These are phyloP conservation scores for Flaveria ramosissima DNA, from an alignment of 129 eudicot genomes.

Conservation along the genomic window DNA sequence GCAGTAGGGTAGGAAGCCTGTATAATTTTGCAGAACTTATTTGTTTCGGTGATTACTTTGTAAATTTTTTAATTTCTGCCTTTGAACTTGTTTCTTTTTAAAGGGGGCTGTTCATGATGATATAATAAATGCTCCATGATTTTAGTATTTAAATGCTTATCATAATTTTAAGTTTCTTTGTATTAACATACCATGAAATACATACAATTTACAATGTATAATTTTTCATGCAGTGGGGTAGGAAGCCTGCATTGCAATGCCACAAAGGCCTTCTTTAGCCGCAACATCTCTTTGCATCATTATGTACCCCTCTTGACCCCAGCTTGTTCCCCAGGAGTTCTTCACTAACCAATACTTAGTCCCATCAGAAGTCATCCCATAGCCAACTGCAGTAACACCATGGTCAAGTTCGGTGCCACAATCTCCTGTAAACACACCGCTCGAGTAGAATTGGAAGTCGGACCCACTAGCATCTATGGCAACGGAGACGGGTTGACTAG, in stretches of 20 bases:
- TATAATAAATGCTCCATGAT: not conserved
- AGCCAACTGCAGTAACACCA: conserved; percentile 39
- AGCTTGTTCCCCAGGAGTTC: no score
- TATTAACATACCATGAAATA: conserved; percentile 13
- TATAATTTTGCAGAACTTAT: no score
- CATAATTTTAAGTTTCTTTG: not conserved
- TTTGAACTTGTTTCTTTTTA: not conserved
- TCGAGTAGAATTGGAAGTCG: conserved; percentile 38
- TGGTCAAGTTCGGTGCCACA: conserved; percentile 39
- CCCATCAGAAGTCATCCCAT: conserved; percentile 34
- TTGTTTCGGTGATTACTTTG: no score
- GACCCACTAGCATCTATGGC: conserved; percentile 42
- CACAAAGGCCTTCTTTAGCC: not conserved
- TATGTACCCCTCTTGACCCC: no score
- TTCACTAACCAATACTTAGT: conserved; percentile 43
- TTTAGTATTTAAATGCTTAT: no score
- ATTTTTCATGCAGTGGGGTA: not conserved
- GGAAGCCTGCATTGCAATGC: not conserved
- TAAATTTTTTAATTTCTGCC: not conserved
- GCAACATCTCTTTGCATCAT: no score
- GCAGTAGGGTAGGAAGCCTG: no score
- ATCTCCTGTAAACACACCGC: conserved; percentile 34
- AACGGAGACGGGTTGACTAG: conserved; percentile 37
- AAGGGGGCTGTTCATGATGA: not conserved
- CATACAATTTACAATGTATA: not conserved